Evolutionary conservation across 192 early-diverging fungal genomes (phyloP), one percentile per base, ranked within the genome.

Genomic region (Haplosporangium gracile): DNA sequence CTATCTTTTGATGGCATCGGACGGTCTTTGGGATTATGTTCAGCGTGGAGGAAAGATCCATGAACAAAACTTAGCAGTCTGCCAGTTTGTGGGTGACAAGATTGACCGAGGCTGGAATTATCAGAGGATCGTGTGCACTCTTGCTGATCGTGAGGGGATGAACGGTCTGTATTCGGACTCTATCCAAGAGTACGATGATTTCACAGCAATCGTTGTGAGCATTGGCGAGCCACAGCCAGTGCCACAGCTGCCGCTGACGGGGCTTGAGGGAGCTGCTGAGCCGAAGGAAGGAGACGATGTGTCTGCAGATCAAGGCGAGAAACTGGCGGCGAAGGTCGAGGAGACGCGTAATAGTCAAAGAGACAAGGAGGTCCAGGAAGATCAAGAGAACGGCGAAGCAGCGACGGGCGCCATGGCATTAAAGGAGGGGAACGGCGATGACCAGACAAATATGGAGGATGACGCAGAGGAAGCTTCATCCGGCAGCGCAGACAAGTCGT

Each of bases 161-260:
- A 80, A 83, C 29, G 86, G 80, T 5, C 82, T 92, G 43, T 92
- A 91, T 40, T 79, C 89, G 20, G 89, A 89, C 11, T 89, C 89
- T 38, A 83, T 92, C 47, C 90, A 92, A 57, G 90, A 90, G 45
- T 92, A 91, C 81, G 90, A 90, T 73, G 92, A 92, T 85, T 91
- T 91, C 70, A 92, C 92, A 15, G 87, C 89, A 43, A 88, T 92
- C 63, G 77, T 92, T 22, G 88, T 91, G 32, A 63, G 57, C 2
- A 72, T 85, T 32, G 71, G 51, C 49, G 74, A 70, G 2, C 38
- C 34, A 29, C 75, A 77, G 71, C 43, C 71, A 47, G 71, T 15
- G 22, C 29, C 71, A 29, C 11, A 49, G 29, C 42, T 49, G 11
- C 8, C 71, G n/a, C 38, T 15, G 60, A 26, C 26, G 29, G 22